phyloP scores from a whole-genome alignment of 768 basidiomycete species.

The Coprinellus aureogranulatus region DNA sequence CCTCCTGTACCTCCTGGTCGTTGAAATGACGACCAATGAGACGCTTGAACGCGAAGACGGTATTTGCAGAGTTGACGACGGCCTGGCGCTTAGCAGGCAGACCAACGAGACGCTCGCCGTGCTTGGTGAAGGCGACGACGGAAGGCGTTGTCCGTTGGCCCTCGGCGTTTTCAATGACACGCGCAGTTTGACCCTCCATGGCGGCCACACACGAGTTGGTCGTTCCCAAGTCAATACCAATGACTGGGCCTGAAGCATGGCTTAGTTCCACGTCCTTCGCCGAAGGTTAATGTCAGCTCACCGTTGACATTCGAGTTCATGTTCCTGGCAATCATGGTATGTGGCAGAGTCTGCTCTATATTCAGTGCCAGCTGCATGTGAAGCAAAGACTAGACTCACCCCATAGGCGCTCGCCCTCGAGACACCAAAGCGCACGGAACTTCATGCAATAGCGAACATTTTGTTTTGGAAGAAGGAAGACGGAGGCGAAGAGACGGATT shows the following conservation, averaged over 20 bases:
- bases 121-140: conserved; percentile 97
- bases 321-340: conserved; percentile 78
- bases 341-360: conserved; percentile 54
- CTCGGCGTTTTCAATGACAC: conserved; percentile 96
- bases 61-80: conserved; percentile 92
- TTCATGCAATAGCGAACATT: conserved; percentile 72
- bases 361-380: conserved; percentile 4
- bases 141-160: conserved; percentile 98
- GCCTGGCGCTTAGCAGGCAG: conserved; percentile 97
- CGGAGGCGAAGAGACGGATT: conserved; percentile 18
- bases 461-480: conserved; percentile 47
- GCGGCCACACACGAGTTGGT: conserved; percentile 90
- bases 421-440: conserved; percentile 54
- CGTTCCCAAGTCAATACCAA: conserved; percentile 96
- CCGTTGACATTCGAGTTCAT: conserved; percentile 96
- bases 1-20: conserved; percentile 92
- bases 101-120: conserved; percentile 94
- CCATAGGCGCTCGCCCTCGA: conserved; percentile 64
- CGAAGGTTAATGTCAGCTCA: conserved; percentile 32
- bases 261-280: conserved; percentile 1
- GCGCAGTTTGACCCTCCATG: conserved; percentile 93
- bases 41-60: conserved; percentile 92
- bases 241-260: conserved; percentile 65
- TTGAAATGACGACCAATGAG: conserved; percentile 90
- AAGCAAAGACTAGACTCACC: conserved; percentile 34